Evolutionary conservation across 2,329 filamentous ascomycete species (phyloP), one percentile per base, ranked within the genome.

Genomic region (Aphanocladium album): DNA sequence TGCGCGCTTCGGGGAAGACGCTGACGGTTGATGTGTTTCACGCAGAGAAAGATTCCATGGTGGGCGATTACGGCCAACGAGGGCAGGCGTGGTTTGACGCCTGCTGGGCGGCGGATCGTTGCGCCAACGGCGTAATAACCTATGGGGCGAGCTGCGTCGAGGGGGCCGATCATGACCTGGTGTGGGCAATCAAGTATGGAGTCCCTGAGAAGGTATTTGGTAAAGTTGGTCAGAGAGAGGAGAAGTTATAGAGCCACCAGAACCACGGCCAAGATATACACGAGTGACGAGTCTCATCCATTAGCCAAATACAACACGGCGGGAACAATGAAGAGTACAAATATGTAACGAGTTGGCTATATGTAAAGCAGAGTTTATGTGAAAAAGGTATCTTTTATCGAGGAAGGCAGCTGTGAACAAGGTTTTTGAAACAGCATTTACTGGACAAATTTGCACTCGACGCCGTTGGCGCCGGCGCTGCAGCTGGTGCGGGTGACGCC

Each of bases 21-120:
- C 58, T 73, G 35, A 46, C 33, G 7, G 64, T 73, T 3, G 64
- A 69, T 5, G 65, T 68, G 3, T 72, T 69, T 45, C 71, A 65
- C 43, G 68, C 68, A 3, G 69, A 70, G 58, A 67, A 56, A n/a
- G 71, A 73, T 43, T 14, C 43, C 5, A 60, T 74, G 66, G 68
- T 71, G 27, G 70, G 71, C 8, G 62, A 66, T 27, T 65, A 54
- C 2, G 65, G 63, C 8, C 63, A 66, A 8, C 67, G 66, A 50
- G 70, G 67, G 1, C 63, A 66, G 33, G 27, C 59, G 53, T 73
- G 70, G 70, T 67, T 74, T 54, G 66, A 69, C 30, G 41, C 60
- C 16, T 71, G 68, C 61, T 73, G 68, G 68, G 55, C 55, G 41
- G 14, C 27, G 41, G 41, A 52, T 5, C 47, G 47, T 12, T 30